Percentiles rank a stretch among this genome's conserved stretches.
phyloP scores from a whole-genome alignment of 805 yeast genomes.

The Candida sphagnicola region DNA sequence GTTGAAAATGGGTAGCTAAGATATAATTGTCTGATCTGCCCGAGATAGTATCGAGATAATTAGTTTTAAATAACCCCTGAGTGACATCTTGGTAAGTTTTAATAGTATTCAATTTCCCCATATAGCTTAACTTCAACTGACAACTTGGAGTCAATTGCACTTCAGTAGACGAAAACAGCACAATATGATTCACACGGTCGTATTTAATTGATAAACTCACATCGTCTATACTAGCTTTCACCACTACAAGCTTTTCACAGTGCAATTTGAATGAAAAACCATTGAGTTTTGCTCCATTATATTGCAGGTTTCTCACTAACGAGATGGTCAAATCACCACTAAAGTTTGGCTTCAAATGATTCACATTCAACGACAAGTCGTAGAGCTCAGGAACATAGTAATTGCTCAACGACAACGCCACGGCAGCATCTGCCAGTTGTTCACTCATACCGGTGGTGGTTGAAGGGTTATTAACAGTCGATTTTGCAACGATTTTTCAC shows the following conservation, averaged over 20 bases:
- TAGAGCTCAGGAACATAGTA: slow-evolving; percentile 35
- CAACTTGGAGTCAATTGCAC: neutral
- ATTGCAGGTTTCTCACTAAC: slow-evolving; percentile 20
- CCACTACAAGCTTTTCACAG: slow-evolving; percentile 38
- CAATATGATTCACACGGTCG: slow-evolving; percentile 39
- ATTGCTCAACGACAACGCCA: slow-evolving; percentile 6
- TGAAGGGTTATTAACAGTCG: neutral
- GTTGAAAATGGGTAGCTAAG: slow-evolving; percentile 71
- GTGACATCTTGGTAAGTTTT: slow-evolving; percentile 55
- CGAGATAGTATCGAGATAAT: slow-evolving; percentile 48
- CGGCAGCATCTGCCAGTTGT: neutral
- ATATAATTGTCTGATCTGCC: slow-evolving; percentile 50
- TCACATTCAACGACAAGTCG: slow-evolving; percentile 31
- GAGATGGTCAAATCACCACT: slow-evolving; percentile 36
- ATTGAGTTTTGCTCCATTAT: slow-evolving; percentile 6
- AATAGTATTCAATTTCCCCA: slow-evolving; percentile 50
- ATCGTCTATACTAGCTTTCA: slow-evolving; percentile 23
- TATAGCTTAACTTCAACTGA: slow-evolving; percentile 27
- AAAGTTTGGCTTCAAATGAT: slow-evolving; percentile 46
- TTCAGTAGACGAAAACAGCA: slow-evolving; percentile 20
- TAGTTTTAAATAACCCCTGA: slow-evolving; percentile 64
- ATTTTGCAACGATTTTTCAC: neutral
- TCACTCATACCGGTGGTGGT: neutral
- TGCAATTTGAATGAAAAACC: slow-evolving; percentile 29
- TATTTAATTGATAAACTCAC: slow-evolving; percentile 25